phyloP scores from a whole-genome alignment of 805 yeast species.

The Kazachstania psychrophila region DNA sequence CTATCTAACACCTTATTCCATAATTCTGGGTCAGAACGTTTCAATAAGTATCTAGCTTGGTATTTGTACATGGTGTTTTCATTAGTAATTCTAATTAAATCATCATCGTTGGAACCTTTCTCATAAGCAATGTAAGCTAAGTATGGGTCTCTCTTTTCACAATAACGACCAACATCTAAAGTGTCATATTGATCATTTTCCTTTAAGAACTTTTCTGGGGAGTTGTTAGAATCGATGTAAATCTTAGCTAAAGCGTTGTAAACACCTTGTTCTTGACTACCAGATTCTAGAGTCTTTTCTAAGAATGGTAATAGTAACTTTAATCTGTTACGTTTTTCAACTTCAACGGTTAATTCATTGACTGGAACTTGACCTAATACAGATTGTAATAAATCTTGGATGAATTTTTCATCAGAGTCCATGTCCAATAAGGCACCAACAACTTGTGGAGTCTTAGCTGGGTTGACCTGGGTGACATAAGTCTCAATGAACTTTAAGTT shows the following conservation, averaged over 20 bases:
- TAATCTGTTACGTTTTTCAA: slow-evolving; percentile 90
- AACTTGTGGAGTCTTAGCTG: slow-evolving; percentile 91
- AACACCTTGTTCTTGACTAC: slow-evolving; percentile 82
- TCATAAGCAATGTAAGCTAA: slow-evolving; percentile 96
- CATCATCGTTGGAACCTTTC: slow-evolving; percentile 86
- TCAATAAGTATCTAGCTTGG: slow-evolving; percentile 91
- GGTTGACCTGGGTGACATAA: slow-evolving; percentile 95
- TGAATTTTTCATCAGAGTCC: slow-evolving; percentile 88
- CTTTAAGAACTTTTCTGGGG: slow-evolving; percentile 91
- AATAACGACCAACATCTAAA: slow-evolving; percentile 91
- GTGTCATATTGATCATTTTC: slow-evolving; percentile 89
- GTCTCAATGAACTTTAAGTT: slow-evolving; percentile 95
- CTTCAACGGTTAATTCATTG: slow-evolving; percentile 81
- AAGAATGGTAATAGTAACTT: slow-evolving; percentile 87
- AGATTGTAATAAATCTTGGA: slow-evolving; percentile 68
- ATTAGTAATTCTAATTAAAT: slow-evolving; percentile 83
- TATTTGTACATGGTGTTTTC: slow-evolving; percentile 97
- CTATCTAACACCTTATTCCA: slow-evolving; percentile 73
- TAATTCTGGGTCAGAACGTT: slow-evolving; percentile 74
- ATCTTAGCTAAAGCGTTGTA: slow-evolving; percentile 94
- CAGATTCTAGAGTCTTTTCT: slow-evolving; percentile 77
- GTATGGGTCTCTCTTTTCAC: slow-evolving; percentile 98
- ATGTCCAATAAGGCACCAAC: slow-evolving; percentile 93
- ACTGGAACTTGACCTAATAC: slow-evolving; percentile 94
- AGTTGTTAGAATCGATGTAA: slow-evolving; percentile 94